phyloP scores from a whole-genome alignment of 768 basidiomycete genomes.

The Cubamyces sp. region DNA sequence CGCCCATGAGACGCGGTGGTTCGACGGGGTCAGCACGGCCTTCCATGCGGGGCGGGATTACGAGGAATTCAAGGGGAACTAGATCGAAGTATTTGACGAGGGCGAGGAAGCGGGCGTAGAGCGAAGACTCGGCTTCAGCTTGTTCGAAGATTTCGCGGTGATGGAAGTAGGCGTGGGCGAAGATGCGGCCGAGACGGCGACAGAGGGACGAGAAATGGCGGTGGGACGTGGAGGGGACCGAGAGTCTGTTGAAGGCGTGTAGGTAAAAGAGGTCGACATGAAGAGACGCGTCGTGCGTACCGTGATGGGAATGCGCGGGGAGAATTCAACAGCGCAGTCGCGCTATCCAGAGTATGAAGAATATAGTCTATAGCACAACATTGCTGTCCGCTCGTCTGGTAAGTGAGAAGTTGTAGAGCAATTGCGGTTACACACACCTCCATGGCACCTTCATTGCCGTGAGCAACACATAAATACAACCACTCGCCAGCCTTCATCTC shows the following conservation, averaged over 20 bases:
- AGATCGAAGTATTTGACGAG: conserved; percentile 80
- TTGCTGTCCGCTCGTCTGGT: conserved; percentile 51
- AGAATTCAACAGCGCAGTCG: conserved; percentile 89
- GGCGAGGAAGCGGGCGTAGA: conserved; percentile 89
- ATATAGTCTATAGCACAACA: conserved; percentile 99
- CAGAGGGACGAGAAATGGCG: conserved; percentile 91
- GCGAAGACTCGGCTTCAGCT: conserved; percentile 86
- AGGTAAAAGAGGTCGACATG: conserved; percentile 14
- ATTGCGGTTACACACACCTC: conserved; percentile 55
- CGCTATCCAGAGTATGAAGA: conserved; percentile 89
- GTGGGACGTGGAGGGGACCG: conserved; percentile 78
- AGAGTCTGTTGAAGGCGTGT: conserved; percentile 54
- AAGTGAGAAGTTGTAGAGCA: not conserved
- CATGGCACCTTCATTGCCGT: conserved; percentile 86
- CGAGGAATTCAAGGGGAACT: conserved; percentile 81
- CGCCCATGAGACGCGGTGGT: conserved; percentile 45
- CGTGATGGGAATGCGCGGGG: conserved; percentile 91
- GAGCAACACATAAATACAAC: conserved; percentile 95
- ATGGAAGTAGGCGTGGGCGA: conserved; percentile 95
- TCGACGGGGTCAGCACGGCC: conserved; percentile 36
- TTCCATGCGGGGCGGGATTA: conserved; percentile 60
- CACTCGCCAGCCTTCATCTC: conserved; percentile 99
- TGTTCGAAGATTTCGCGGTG: conserved; percentile 91
- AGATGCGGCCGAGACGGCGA: conserved; percentile 90
- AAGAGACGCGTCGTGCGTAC: conserved; percentile 44